Base-by-base conservation (phyloP, 306 rosid species). In the Hippophae tibetana region DNA sequence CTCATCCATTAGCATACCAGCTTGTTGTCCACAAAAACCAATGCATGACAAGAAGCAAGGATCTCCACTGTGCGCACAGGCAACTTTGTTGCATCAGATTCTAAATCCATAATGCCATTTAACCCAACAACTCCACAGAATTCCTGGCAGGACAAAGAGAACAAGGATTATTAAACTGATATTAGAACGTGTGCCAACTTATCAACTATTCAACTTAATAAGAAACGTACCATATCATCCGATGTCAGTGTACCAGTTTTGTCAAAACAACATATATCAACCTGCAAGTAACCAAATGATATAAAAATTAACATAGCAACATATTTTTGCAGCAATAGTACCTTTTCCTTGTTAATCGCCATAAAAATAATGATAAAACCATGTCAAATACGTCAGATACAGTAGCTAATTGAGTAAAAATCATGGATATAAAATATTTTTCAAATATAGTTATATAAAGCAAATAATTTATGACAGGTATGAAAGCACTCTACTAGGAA, bases 211-310 rank as follows among this genome's bases (percentile, higher is more conserved):
- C 47, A 56, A 14, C 26, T 44, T 18, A 51, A 38, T 65, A 43
- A 65, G 47, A 38, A 65, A 43, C 77, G 60, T 86, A 93, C 99
- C 99, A 93, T 93, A 80, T 93, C 99, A 67, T 93, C 99, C 52
- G 99, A 93, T 46, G 99, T 93, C 67, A 93, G 87, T 23, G 99
- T 93, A 79, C 99, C 99, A 51, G 99, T 93, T 85, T 93, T 93
- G 86, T 93, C 99, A 44, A 93, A 93, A 79, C 99, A 93, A 63
- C 99, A 93, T 68, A 93, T 88, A 76, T 93, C 99, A 75, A 93
- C 99, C 99, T 93, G 77, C 59, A 74, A n/a, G 56, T 38, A 73
- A 47, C 57, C 57, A 56, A 54, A 69, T 49, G 40, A 67, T 57
- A 61, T 41, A 68, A 63, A 54, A 60, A 14, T 11, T 7, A 5